Evolutionary conservation across 2,329 filamentous ascomycete genomes (phyloP).

Genomic region (Gyromitra esculenta): DNA sequence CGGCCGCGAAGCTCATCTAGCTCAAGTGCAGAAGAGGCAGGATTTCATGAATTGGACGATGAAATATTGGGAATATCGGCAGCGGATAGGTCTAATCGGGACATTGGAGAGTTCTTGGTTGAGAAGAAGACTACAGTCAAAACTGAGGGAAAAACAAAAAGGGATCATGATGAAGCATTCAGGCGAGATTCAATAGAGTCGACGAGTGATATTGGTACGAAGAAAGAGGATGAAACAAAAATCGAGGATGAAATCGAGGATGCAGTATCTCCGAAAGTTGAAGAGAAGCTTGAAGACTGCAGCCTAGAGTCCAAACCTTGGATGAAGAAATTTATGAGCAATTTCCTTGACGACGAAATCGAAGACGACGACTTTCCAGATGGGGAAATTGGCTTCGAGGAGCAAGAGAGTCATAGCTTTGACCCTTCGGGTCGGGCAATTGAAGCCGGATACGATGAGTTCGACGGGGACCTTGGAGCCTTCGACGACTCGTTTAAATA

Average conservation of each 20-base stretch:
- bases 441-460: constrained; percentile 58
- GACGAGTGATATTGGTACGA: not conserved
- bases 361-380: constrained; percentile 49
- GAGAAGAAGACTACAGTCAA: constrained; percentile 1
- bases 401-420: constrained; percentile 65
- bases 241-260: constrained; percentile 7
- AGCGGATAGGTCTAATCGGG: constrained; percentile 24
- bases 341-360: constrained; percentile 21
- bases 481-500: constrained; percentile 59
- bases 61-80: constrained; percentile 10
- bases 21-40: constrained; percentile 28
- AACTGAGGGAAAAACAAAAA: not conserved
- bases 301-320: constrained; percentile 1
- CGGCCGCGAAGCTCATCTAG: constrained; percentile 1
- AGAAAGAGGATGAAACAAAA: constrained; percentile 8
- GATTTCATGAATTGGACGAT: constrained; percentile 18
- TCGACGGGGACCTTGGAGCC: constrained; percentile 56
- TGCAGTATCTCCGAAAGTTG: not conserved
- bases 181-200: constrained; percentile 15
- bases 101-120: constrained; percentile 34
- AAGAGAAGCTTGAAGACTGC: constrained; percentile 26
- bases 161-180: constrained; percentile 33
- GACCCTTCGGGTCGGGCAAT: constrained; percentile 64
- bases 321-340: constrained; percentile 5
- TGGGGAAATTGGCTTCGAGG: constrained; percentile 66